Percentiles rank a stretch among this genome's conserved stretches.
phyloP scores from a whole-genome alignment of 2,329 filamentous ascomycete species.

The Hymenoscyphus infarciens region DNA sequence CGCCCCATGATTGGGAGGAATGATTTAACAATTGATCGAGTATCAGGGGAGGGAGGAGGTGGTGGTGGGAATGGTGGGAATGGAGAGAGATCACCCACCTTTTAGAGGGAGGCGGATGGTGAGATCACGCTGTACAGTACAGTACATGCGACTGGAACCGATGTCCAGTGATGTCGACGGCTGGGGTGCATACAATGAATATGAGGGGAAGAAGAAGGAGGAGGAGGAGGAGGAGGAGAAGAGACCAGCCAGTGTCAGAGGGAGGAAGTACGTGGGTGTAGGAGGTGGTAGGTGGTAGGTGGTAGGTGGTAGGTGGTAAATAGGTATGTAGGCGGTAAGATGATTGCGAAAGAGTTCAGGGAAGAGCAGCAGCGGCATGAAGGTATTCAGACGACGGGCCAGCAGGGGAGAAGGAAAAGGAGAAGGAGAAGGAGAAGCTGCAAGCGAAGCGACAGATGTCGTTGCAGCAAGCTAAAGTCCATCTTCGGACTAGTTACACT shows the following conservation, averaged over 20 bases:
- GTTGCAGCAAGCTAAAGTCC: slow-evolving; percentile 19
- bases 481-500: not conserved
- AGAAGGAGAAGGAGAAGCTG: not conserved
- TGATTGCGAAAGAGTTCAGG: slow-evolving; percentile 14
- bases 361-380: slow-evolving; percentile 20
- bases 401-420: slow-evolving; percentile 12
- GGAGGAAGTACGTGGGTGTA: not conserved
- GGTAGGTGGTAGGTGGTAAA: not conserved
- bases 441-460: slow-evolving; percentile 10
- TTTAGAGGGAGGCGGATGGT: slow-evolving; percentile 13
- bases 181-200: slow-evolving; percentile 10
- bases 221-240: slow-evolving; percentile 4
- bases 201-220: not conserved
- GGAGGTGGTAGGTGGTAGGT: not conserved
- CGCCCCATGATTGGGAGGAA: slow-evolving; percentile 23
- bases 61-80: slow-evolving; percentile 7
- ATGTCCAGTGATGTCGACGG: slow-evolving; percentile 2
- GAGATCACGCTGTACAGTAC: slow-evolving; percentile 28
- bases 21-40: slow-evolving; percentile 18
- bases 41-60: slow-evolving; percentile 7
- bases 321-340: not conserved
- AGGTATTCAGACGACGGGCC: slow-evolving; percentile 22
- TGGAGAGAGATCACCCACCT: slow-evolving; percentile 24
- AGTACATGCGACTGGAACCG: slow-evolving; percentile 5
- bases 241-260: not conserved